Conservation (phyloP, 306 rosid genomes). For the Astragalus membranaceus region DNA sequence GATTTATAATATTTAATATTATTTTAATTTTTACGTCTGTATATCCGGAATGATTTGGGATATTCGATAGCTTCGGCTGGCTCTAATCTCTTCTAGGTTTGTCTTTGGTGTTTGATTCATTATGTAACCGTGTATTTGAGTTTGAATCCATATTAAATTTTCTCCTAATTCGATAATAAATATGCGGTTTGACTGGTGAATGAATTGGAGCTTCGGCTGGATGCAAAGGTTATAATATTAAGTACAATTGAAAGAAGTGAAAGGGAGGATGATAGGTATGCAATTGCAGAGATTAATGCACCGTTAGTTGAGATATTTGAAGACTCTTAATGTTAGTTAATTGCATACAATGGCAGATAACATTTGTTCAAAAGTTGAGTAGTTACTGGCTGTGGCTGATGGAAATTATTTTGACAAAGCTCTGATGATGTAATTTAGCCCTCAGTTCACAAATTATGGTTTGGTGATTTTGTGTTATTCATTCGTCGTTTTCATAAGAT, state of each 20-base stretch:
- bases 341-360: too few relatives aligned
- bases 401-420: not conserved
- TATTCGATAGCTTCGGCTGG: not conserved
- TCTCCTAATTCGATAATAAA: not conserved
- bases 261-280: too few relatives aligned
- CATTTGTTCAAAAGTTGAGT: too few relatives aligned
- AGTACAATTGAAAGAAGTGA: too few relatives aligned
- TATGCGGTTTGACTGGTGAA: too few relatives aligned
- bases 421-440: not conserved
- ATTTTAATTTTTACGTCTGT: not conserved
- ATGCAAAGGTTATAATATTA: too few relatives aligned
- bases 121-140: not conserved
- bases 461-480: not conserved
- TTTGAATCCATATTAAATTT: not conserved
- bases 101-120: not conserved
- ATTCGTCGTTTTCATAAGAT: not conserved
- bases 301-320: too few relatives aligned
- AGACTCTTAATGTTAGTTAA: too few relatives aligned
- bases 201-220: too few relatives aligned
- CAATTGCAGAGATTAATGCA: too few relatives aligned
- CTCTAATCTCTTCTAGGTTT: slow-evolving; percentile 1
- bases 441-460: not conserved
- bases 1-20: not conserved
- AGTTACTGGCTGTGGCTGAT: not conserved
- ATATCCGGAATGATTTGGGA: not conserved